Evolutionary conservation across 331 rosid genomes (phyloP), one percentile per base, ranked within the genome.

Genomic region (Malus hybrid): DNA sequence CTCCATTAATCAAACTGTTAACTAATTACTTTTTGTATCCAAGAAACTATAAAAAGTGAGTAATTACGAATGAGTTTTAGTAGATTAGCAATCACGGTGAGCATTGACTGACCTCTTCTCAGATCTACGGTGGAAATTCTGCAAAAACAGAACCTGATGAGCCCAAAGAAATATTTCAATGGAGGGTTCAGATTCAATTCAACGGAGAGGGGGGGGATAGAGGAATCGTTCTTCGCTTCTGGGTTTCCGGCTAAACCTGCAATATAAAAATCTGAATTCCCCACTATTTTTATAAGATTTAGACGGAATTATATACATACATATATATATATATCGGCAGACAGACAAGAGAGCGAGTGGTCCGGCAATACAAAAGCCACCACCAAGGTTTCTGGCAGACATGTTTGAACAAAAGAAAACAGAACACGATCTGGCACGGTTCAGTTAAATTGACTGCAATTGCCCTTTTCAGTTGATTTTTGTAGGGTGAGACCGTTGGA

Each of bases 51-150:
- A 4, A 67, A 56, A 22, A 24, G 19, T 28, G 31, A 67, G 42
- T 14, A 5, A 36, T 60, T 10, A 22, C 27, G 36, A 71, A n/a
- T 44, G 36, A 66, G 61, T 69, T 36, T 8, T 48, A 32, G 36
- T 65, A 62, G 55, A 5, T 54, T 7, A 54, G 59, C 59, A 18
- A 54, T 54, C 59, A 54, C 56, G 16, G 18, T 55, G 29, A 57
- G 27, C 36, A 61, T 54, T 64, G 83, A 80, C 91, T 65, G 76
- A 87, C 90, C 87, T 61, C 74, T 73, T 57, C 16, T 6, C 50
- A 75, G 90, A 87, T 87, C 88, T 78, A 76, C 65, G 75, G 67
- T 64, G 71, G 12, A 56, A 62, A 67, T 39, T 68, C 39, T 60
- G 59, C 56, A 57, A 36, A 31, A 28, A 44, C 29, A 68, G 70